These are phyloP conservation scores for Trichosporon asahii DNA, from an alignment of 1,284 basidiomycete genomes.

Conservation along the genomic window DNA sequence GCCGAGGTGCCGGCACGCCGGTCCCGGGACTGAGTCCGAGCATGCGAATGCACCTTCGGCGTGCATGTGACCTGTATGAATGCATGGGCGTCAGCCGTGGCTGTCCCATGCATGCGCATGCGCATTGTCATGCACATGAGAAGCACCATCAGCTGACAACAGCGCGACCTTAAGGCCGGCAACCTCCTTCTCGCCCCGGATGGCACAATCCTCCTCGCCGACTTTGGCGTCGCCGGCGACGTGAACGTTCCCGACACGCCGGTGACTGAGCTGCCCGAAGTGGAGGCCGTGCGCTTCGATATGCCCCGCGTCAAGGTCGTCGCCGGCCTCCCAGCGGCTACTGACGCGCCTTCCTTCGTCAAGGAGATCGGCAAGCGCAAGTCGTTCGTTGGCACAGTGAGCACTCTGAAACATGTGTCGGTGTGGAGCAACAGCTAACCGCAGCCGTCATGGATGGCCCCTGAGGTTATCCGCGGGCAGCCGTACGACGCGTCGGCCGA, in stretches of 20 bases:
- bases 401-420: slow-evolving; percentile 14
- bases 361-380: slow-evolving; percentile 64
- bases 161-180: slow-evolving; percentile 61
- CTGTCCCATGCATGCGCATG: background rate
- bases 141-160: background rate
- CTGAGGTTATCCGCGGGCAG: slow-evolving; percentile 81
- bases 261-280: slow-evolving; percentile 17
- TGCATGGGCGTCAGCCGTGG: background rate
- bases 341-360: slow-evolving; percentile 19
- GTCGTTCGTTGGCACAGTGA: slow-evolving; percentile 79
- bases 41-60: background rate
- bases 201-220: slow-evolving; percentile 80
- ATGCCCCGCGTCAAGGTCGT: slow-evolving; percentile 11
- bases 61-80: background rate
- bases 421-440: slow-evolving; percentile 4
- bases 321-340: slow-evolving; percentile 9
- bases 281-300: slow-evolving; percentile 34
- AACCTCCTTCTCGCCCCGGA: slow-evolving; percentile 80
- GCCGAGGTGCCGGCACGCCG: background rate
- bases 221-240: slow-evolving; percentile 73
- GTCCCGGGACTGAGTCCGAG: background rate
- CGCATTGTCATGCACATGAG: background rate
- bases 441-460: slow-evolving; percentile 93
- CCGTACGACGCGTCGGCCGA: slow-evolving; percentile 92
- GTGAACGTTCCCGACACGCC: slow-evolving; percentile 31